These are phyloP conservation scores for Bauhinia variegata DNA, from an alignment of 306 rosid genomes.

Conservation along the genomic window DNA sequence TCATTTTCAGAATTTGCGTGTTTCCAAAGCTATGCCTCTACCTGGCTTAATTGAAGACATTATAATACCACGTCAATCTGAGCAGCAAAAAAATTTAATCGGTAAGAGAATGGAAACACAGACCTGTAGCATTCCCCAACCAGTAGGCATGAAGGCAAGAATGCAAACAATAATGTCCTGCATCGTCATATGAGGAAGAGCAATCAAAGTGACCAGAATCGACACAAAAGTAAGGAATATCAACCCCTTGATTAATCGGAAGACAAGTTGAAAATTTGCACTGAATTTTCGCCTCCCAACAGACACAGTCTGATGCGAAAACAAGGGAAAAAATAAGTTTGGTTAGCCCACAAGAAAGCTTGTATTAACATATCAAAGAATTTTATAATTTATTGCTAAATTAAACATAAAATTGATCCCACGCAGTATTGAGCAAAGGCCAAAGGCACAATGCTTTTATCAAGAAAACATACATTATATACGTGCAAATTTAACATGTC, in stretches of 20 bases:
- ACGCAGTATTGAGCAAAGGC: too few species aligned
- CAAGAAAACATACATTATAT: constrained; percentile 23
- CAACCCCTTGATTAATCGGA: constrained; percentile 89
- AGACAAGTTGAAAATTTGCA: constrained; percentile 89
- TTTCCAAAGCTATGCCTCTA: background rate
- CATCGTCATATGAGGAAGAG: constrained; percentile 84
- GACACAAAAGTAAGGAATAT: constrained; percentile 83
- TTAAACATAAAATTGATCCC: background rate
- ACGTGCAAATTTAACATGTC: constrained; percentile 29
- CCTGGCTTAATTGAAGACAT: background rate
- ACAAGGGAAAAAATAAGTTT: constrained; percentile 13
- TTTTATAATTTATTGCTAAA: background rate
- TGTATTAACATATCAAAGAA: background rate
- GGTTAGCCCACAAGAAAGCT: constrained; percentile 14
- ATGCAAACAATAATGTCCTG: constrained; percentile 91
- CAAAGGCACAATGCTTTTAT: constrained; percentile 9
- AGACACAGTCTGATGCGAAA: constrained; percentile 70
- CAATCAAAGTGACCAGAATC: constrained; percentile 75
- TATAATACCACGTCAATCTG: background rate
- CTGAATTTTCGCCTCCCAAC: constrained; percentile 92
- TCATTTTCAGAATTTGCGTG: background rate
- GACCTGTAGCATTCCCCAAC: constrained; percentile 98
- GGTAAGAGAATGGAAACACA: background rate
- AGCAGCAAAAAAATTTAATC: background rate
- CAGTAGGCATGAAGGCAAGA: constrained; percentile 99